A percentile compares a stretch with the other conserved stretches of the same genome.
Conservation (phyloP, 192 early-diverging fungal genomes). For the Backusella macrospora region DNA sequence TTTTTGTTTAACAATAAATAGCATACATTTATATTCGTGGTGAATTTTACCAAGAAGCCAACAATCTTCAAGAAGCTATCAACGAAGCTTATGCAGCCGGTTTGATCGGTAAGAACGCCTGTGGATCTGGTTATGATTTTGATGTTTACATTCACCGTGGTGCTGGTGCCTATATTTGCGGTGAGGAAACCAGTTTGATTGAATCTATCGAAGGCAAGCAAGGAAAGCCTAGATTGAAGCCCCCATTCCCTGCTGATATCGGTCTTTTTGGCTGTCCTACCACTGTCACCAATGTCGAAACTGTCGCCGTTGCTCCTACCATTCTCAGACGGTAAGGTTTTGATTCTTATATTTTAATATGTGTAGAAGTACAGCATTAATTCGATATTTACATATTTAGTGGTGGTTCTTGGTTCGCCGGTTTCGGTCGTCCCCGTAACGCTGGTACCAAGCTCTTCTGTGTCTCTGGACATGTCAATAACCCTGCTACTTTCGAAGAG, state of each 20-base stretch:
- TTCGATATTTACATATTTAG: conserved; percentile 42
- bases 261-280: conserved; percentile 99
- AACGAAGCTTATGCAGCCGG: conserved; percentile 96
- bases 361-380: not conserved
- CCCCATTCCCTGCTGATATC: conserved; percentile 98
- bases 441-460: conserved; percentile 96
- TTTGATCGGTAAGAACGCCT: conserved; percentile 98
- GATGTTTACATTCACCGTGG: conserved; percentile 98
- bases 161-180: conserved; percentile 97
- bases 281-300: conserved; percentile 99
- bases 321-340: conserved; percentile 57
- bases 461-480: conserved; percentile 98
- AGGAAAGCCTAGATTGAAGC: conserved; percentile 99
- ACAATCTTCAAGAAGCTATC: conserved; percentile 91
- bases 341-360: not conserved
- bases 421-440: conserved; percentile 92
- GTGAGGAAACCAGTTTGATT: conserved; percentile 91
- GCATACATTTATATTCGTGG: conserved; percentile 98
- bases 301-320: conserved; percentile 96
- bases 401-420: conserved; percentile 92
- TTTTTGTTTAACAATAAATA: not conserved
- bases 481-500: conserved; percentile 97
- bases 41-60: conserved; percentile 97
- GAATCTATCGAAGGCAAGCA: conserved; percentile 95
- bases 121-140: conserved; percentile 94